Percentiles rank a stretch among this genome's conserved stretches.
Evolutionary conservation across 768 basidiomycete species (phyloP).

Genomic region (Phanerochaete carnosa): DNA sequence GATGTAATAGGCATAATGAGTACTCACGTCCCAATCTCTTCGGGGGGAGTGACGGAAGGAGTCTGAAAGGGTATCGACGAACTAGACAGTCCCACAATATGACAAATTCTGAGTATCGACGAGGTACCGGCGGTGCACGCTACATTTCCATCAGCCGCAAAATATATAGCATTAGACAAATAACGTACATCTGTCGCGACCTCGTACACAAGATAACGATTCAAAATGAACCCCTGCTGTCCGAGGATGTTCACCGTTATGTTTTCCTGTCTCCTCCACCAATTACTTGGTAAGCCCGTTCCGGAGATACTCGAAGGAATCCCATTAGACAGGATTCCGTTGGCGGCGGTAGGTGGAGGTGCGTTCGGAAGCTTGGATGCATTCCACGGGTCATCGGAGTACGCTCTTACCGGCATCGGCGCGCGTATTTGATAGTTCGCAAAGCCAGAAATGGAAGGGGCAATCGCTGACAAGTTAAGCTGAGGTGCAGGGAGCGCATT

Average conservation of each 20-base stretch:
- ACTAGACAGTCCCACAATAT: slow-evolving; percentile 86
- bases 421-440: slow-evolving; percentile 27
- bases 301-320: slow-evolving; percentile 61
- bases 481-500: slow-evolving; percentile 75
- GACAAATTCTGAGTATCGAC: slow-evolving; percentile 92
- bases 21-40: slow-evolving; percentile 86
- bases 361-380: slow-evolving; percentile 18
- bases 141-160: slow-evolving; percentile 23
- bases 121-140: slow-evolving; percentile 65
- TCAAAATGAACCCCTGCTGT: slow-evolving; percentile 90
- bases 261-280: slow-evolving; percentile 84
- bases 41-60: slow-evolving; percentile 84
- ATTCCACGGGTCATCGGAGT: slow-evolving; percentile 62
- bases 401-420: slow-evolving; percentile 42
- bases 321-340: slow-evolving; percentile 36
- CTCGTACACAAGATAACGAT: slow-evolving; percentile 83
- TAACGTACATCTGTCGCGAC: slow-evolving; percentile 68
- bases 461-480: slow-evolving; percentile 60
- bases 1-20: not conserved
- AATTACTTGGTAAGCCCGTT: slow-evolving; percentile 70
- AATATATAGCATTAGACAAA: not conserved
- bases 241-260: slow-evolving; percentile 73
- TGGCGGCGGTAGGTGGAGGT: slow-evolving; percentile 11
- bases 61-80: slow-evolving; percentile 89
- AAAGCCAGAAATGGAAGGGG: slow-evolving; percentile 51